phyloP scores from a whole-genome alignment of 805 yeast species.

The Wickerhamia fluorescens region DNA sequence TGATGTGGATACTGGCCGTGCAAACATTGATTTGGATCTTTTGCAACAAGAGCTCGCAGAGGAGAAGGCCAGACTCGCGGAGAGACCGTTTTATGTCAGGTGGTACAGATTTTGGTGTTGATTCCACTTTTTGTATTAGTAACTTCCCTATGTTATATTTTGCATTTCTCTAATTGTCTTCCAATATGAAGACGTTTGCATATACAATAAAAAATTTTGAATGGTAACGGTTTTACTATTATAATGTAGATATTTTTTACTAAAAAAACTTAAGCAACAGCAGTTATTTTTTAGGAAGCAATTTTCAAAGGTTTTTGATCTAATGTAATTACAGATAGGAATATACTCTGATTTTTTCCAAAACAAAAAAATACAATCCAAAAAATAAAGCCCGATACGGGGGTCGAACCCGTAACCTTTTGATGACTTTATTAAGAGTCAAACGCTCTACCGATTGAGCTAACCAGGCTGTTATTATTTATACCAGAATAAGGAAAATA shows the following conservation, averaged over 20 bases:
- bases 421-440: constrained; percentile 9
- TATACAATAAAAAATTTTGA: neutral
- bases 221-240: neutral
- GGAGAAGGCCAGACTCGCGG: constrained; percentile 20
- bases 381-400: constrained; percentile 12
- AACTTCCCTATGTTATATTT: neutral
- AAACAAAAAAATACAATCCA: too few species aligned
- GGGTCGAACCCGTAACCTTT: constrained; percentile 15
- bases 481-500: too few species aligned
- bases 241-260: too few species aligned
- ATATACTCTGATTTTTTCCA: too few species aligned
- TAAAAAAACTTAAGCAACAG: too few species aligned
- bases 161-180: neutral
- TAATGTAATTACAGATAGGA: too few species aligned
- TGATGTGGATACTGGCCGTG: constrained; percentile 30
- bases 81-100: constrained; percentile 19
- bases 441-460: constrained; percentile 11
- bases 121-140: too few species aligned
- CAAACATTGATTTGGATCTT: constrained; percentile 24
- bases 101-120: constrained; percentile 25
- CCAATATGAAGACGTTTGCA: neutral
- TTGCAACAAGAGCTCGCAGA: constrained; percentile 30
- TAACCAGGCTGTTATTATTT: constrained; percentile 7
- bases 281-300: too few species aligned
- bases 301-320: too few species aligned